Conservation (phyloP, 2,329 filamentous ascomycete species). For the Exophiala sideris region DNA sequence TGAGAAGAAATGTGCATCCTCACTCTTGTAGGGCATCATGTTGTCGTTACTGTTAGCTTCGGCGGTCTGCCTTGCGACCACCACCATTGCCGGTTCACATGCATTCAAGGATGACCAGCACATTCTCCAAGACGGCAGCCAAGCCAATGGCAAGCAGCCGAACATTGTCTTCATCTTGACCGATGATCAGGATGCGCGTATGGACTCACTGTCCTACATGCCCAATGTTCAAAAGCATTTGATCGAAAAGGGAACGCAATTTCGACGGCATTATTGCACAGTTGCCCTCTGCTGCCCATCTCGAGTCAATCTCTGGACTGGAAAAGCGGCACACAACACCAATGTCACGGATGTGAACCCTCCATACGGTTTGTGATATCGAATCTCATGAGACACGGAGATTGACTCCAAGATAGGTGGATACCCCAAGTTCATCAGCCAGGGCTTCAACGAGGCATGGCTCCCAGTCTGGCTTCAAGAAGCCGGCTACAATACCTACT, state of each 20-base stretch:
- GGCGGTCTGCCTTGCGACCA: no score
- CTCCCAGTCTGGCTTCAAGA: conserved; percentile 53
- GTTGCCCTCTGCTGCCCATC: conserved; percentile 66
- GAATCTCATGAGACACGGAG: no score
- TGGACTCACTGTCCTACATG: conserved; percentile 62
- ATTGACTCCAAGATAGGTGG: conserved; percentile 28
- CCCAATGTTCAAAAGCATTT: conserved; percentile 57
- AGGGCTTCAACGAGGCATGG: conserved; percentile 51
- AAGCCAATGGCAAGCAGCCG: conserved; percentile 26
- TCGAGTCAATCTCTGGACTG: conserved; percentile 63
- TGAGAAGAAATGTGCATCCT: no score
- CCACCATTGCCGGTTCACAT: no score
- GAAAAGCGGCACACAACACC: conserved; percentile 65
- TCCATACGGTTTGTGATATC: conserved; percentile 32
- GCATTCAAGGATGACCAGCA: no score
- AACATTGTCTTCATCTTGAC: conserved; percentile 67
- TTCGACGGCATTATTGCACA: conserved; percentile 63
- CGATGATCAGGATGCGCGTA: conserved; percentile 64
- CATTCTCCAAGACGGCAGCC: no score
- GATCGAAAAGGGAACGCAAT: conserved; percentile 57
- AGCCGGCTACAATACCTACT: conserved; percentile 53
- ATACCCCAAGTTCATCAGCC: conserved; percentile 51
- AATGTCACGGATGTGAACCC: conserved; percentile 61
- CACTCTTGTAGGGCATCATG: no score
- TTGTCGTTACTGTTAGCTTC: no score